Evolutionary conservation across 1,284 basidiomycete species (phyloP).

Genomic region (Inonotus obliquus): DNA sequence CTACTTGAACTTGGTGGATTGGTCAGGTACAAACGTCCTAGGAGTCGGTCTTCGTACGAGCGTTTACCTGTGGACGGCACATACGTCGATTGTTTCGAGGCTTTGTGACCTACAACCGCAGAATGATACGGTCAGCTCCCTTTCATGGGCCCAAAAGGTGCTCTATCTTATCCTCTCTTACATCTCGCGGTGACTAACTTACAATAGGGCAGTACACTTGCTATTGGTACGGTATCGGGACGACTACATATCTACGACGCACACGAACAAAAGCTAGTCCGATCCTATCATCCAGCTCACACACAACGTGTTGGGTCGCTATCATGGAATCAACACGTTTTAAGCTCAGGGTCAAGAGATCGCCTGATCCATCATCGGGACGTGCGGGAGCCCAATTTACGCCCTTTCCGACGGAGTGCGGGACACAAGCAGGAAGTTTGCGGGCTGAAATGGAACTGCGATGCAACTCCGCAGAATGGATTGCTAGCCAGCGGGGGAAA

Average conservation of each 20-base stretch:
- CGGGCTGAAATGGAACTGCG: conserved; percentile 88
- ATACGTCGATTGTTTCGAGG: conserved; percentile 88
- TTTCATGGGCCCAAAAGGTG: conserved; percentile 91
- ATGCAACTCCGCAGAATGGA: conserved; percentile 51
- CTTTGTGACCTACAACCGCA: conserved; percentile 74
- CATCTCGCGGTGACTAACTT: neutral
- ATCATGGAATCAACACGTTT: conserved; percentile 88
- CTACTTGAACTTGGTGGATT: conserved; percentile 97
- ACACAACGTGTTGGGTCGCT: conserved; percentile 86
- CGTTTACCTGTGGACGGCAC: conserved; percentile 96
- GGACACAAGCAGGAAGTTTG: conserved; percentile 96
- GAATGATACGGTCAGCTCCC: conserved; percentile 74
- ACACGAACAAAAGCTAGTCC: conserved; percentile 67
- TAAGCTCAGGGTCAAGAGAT: conserved; percentile 91
- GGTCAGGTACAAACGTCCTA: conserved; percentile 92
- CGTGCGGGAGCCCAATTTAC: conserved; percentile 67
- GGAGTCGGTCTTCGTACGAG: conserved; percentile 90
- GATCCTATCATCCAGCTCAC: conserved; percentile 89
- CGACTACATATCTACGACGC: conserved; percentile 94
- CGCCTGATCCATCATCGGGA: conserved; percentile 90
- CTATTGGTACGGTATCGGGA: conserved; percentile 88
- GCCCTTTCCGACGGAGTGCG: conserved; percentile 73
- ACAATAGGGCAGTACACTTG: conserved; percentile 75
- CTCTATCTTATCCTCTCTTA: conserved; percentile 21
- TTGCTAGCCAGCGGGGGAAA: conserved; percentile 94